Conservation (phyloP, 768 basidiomycete genomes). For the Kwoniella sp. region DNA sequence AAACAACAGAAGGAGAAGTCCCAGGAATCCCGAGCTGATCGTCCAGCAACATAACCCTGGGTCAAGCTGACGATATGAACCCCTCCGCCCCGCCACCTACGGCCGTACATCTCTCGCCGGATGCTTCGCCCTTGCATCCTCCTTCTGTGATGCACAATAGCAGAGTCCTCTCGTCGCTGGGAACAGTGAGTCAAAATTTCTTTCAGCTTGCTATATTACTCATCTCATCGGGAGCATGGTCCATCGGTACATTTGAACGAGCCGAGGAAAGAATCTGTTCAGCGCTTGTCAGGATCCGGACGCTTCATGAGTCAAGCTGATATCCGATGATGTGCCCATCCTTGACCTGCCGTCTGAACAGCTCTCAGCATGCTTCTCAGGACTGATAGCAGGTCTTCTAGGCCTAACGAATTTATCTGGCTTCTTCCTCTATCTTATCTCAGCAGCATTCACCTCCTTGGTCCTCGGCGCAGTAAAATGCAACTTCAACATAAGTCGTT, state of each 20-base stretch:
- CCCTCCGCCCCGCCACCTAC: conserved; percentile 35
- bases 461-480: conserved; percentile 73
- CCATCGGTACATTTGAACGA: no score
- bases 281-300: no score
- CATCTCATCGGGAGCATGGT: no score
- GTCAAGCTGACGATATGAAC: conserved; percentile 29
- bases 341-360: no score
- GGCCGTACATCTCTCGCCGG: conserved; percentile 30
- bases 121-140: conserved; percentile 49
- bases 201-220: no score
- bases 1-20: no score
- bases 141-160: conserved; percentile 50
- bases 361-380: conserved; percentile 78
- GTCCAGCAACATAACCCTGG: no score
- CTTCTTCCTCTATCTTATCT: conserved; percentile 72
- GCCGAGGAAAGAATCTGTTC: no score
- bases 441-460: conserved; percentile 69
- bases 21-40: no score
- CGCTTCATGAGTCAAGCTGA: no score
- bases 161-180: conserved; percentile 46
- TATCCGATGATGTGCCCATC: conserved; percentile 56
- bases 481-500: conserved; percentile 57
- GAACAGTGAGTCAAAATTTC: conserved; percentile 39
- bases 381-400: conserved; percentile 83
- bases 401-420: conserved; percentile 83